phyloP scores from a whole-genome alignment of 2,329 filamentous ascomycete genomes.

The Apiospora rasikravindrae region DNA sequence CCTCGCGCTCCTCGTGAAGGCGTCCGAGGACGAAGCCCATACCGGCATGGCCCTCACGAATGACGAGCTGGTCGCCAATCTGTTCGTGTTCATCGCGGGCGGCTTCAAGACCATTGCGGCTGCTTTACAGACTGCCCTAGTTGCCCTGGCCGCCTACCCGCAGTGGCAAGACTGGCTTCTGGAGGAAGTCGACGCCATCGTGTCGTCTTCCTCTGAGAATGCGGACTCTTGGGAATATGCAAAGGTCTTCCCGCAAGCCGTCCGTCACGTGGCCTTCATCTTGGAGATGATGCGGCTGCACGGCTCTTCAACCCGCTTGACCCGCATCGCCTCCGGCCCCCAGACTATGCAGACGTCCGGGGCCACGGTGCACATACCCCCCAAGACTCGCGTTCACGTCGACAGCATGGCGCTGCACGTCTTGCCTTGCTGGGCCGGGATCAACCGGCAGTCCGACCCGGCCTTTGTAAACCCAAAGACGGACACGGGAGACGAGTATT shows the following conservation, averaged over 20 bases:
- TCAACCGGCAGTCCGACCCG: not conserved
- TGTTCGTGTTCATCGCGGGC: conserved; percentile 52
- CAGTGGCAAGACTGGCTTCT: conserved; percentile 57
- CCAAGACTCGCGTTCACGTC: conserved; percentile 40
- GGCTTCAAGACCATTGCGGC: conserved; percentile 57
- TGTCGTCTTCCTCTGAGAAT: conserved; percentile 24
- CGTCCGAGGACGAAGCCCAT: conserved; percentile 32
- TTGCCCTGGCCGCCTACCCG: conserved; percentile 50
- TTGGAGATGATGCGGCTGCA: conserved; percentile 50
- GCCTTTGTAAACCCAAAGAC: not conserved
- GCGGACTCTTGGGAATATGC: conserved; percentile 45
- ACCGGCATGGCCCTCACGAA: conserved; percentile 38
- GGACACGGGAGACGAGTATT: conserved; percentile 31
- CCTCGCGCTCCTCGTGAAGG: conserved; percentile 27
- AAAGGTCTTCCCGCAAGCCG: conserved; percentile 45
- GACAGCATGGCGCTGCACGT: conserved; percentile 31
- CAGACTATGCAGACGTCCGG: conserved; percentile 37
- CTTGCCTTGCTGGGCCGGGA: not conserved
- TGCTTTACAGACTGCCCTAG: conserved; percentile 54
- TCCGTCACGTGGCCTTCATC: conserved; percentile 55
- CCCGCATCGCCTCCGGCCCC: conserved; percentile 36
- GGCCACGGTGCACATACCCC: conserved; percentile 39
- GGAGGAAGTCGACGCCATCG: conserved; percentile 51
- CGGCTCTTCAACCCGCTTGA: conserved; percentile 44
- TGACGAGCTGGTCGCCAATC: conserved; percentile 52